Evolutionary conservation across 805 yeast species (phyloP).

Genomic region (Soucietia sequanensis): DNA sequence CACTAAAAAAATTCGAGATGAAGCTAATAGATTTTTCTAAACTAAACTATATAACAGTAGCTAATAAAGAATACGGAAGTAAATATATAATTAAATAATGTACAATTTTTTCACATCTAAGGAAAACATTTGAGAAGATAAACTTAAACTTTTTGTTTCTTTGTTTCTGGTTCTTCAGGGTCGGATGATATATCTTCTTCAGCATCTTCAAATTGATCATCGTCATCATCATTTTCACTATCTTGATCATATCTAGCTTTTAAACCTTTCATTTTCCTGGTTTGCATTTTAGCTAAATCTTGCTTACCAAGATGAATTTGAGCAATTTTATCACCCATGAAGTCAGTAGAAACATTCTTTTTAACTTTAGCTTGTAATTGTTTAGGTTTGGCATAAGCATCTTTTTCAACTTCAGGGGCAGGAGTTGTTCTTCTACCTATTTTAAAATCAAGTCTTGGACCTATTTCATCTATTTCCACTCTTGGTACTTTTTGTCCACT

Average conservation of each 20-base stretch:
- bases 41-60: no score
- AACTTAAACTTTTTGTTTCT: slow-evolving; percentile 32
- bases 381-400: slow-evolving; percentile 77
- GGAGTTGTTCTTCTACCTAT: slow-evolving; percentile 85
- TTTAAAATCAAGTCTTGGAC: slow-evolving; percentile 92
- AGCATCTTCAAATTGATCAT: slow-evolving; percentile 14
- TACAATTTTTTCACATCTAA: no score
- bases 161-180: slow-evolving; percentile 15
- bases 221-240: slow-evolving; percentile 53
- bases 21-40: no score
- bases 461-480: slow-evolving; percentile 91
- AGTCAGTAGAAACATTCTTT: slow-evolving; percentile 86
- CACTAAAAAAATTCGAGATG: no score
- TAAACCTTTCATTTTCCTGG: slow-evolving; percentile 98
- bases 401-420: slow-evolving; percentile 85
- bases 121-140: no score
- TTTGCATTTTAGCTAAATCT: slow-evolving; percentile 85
- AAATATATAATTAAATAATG: not conserved
- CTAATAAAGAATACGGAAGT: slow-evolving; percentile 7
- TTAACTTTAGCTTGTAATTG: slow-evolving; percentile 77
- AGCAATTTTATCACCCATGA: slow-evolving; percentile 95
- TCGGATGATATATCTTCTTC: slow-evolving; percentile 12
- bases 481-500: slow-evolving; percentile 90
- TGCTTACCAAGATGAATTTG: slow-evolving; percentile 95
- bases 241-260: slow-evolving; percentile 83